These are phyloP conservation scores for Trichosporon coremiiforme DNA, from an alignment of 1,284 basidiomycete genomes.

Conservation along the genomic window DNA sequence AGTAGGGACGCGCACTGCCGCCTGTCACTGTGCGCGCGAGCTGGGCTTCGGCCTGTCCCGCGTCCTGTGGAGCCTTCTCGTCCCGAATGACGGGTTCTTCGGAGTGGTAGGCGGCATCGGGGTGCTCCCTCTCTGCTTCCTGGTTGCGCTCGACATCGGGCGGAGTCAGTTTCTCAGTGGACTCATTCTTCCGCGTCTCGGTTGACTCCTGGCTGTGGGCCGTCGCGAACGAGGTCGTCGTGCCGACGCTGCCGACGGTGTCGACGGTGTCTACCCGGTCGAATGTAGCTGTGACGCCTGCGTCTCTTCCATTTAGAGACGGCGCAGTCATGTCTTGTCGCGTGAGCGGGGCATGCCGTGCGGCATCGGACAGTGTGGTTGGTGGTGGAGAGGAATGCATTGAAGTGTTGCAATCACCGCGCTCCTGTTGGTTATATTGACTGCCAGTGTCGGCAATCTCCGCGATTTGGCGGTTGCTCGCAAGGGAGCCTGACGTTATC, in stretches of 20 bases:
- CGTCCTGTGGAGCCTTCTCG: neutral
- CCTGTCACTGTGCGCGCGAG: conserved; percentile 26
- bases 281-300: neutral
- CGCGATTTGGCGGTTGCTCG: neutral
- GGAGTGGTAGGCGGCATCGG: neutral
- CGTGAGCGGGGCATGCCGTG: neutral
- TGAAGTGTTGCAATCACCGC: neutral
- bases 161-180: neutral
- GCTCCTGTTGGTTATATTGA: neutral
- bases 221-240: neutral
- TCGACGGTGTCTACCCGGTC: neutral
- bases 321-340: neutral
- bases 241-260: too few species aligned
- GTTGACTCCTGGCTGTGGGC: neutral
- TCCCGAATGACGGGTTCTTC: neutral
- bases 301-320: neutral
- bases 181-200: neutral
- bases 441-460: neutral
- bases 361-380: neutral
- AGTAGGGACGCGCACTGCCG: conserved; percentile 39
- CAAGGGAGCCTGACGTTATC: neutral
- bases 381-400: conserved; percentile 6
- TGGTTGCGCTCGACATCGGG: neutral
- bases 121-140: neutral
- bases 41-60: neutral